Conservation (phyloP, 2,329 filamentous ascomycete genomes). For the Fusarium verticillioides region DNA sequence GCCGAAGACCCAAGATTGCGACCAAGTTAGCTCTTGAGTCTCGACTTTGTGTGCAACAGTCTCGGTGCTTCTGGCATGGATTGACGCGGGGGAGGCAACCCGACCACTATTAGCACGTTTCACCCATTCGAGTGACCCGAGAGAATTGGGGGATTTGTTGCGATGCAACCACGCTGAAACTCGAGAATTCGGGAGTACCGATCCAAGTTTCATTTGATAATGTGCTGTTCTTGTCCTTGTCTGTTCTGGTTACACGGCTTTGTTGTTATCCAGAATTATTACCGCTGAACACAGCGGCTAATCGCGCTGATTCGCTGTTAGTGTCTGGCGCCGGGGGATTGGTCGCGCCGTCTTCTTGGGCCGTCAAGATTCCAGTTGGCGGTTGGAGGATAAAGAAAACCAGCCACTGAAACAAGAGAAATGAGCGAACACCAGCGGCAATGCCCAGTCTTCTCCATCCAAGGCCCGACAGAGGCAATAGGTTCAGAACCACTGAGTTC, state of each 20-base stretch:
- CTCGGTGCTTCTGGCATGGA: constrained; percentile 30
- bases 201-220: constrained; percentile 18
- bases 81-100: constrained; percentile 40
- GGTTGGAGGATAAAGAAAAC: constrained; percentile 36
- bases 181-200: constrained; percentile 16
- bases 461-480: not conserved
- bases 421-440: constrained; percentile 13
- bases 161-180: constrained; percentile 42
- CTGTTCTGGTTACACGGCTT: not conserved
- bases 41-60: constrained; percentile 3
- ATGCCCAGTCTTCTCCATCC: constrained; percentile 6
- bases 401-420: constrained; percentile 29
- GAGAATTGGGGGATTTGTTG: constrained; percentile 30
- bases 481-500: constrained; percentile 13
- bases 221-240: not conserved
- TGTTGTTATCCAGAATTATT: constrained; percentile 20
- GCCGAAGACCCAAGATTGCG: constrained; percentile 9
- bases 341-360: constrained; percentile 29
- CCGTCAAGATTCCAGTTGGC: constrained; percentile 32
- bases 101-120: constrained; percentile 39
- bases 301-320: constrained; percentile 10
- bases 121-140: constrained; percentile 16
- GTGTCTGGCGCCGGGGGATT: constrained; percentile 29
- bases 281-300: constrained; percentile 35
- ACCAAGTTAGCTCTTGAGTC: not conserved